Evolutionary conservation across 2,329 filamentous ascomycete species (phyloP).

Genomic region (Microdochium trichocladiopsis): DNA sequence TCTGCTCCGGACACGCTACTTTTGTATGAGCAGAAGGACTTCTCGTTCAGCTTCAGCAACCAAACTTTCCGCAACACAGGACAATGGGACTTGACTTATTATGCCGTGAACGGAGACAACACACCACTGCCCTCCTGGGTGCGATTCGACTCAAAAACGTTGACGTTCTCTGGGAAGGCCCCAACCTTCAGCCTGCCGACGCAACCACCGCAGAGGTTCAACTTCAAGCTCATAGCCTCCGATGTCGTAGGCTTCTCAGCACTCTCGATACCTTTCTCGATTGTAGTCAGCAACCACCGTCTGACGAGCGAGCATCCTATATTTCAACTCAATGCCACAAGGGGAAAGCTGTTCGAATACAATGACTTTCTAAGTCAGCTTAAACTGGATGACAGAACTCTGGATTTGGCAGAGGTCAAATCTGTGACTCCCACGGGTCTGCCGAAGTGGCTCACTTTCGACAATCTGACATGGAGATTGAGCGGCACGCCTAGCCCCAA

Average conservation of each 20-base stretch:
- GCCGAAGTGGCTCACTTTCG: conserved; percentile 64
- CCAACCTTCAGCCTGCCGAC: conserved; percentile 57
- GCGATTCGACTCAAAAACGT: conserved; percentile 54
- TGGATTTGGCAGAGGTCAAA: conserved; percentile 40
- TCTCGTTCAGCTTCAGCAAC: conserved; percentile 44
- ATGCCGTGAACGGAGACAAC: conserved; percentile 68
- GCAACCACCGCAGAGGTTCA: conserved; percentile 64
- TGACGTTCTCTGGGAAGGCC: conserved; percentile 66
- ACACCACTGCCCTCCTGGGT: conserved; percentile 85
- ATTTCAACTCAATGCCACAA: conserved; percentile 50
- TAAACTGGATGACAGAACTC: conserved; percentile 47
- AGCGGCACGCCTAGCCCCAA: conserved; percentile 56
- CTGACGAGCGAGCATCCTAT: conserved; percentile 54
- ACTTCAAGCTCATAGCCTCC: conserved; percentile 67
- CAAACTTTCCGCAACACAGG: conserved; percentile 57
- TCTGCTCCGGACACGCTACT: conserved; percentile 55
- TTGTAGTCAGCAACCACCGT: conserved; percentile 65
- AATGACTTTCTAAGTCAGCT: conserved; percentile 42
- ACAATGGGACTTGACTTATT: conserved; percentile 55
- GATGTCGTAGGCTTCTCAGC: conserved; percentile 74
- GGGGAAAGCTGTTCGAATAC: conserved; percentile 44
- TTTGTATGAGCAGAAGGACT: conserved; percentile 43
- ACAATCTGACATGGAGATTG: conserved; percentile 54
- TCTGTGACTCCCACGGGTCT: conserved; percentile 41
- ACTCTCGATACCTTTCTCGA: conserved; percentile 56